These are phyloP conservation scores for Trichosporon sp. DNA, from an alignment of 1,284 basidiomycete genomes.

Conservation along the genomic window DNA sequence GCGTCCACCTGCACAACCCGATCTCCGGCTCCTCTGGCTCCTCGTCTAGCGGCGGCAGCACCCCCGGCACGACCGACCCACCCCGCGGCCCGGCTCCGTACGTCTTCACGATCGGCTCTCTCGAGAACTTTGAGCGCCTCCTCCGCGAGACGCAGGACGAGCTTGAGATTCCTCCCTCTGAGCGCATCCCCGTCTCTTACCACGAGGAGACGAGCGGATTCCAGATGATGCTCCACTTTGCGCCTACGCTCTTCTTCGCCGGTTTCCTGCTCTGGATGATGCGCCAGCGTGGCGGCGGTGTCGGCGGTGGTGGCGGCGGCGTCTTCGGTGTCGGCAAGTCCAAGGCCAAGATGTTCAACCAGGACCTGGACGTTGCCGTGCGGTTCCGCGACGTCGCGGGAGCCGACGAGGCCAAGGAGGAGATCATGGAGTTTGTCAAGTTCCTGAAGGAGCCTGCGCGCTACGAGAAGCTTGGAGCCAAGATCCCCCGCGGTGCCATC, in stretches of 20 bases:
- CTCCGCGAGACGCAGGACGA: conserved; percentile 92
- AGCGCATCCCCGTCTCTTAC: conserved; percentile 96
- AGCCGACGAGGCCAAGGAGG: conserved; percentile 99
- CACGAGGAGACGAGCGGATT: conserved; percentile 88
- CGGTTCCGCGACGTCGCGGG: conserved; percentile 96
- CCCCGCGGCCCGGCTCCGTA: conserved; percentile 62
- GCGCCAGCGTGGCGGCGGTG: conserved; percentile 69
- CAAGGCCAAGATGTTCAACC: conserved; percentile 93
- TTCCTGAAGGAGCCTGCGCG: conserved; percentile 95
- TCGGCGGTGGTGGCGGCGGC: conserved; percentile 64
- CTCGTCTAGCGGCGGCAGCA: conserved; percentile 31
- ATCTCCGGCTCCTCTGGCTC: conserved; percentile 33
- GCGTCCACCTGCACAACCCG: conserved; percentile 56
- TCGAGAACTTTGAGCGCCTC: conserved; percentile 94
- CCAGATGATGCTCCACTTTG: conserved; percentile 84
- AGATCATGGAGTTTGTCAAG: conserved; percentile 99
- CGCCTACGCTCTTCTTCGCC: conserved; percentile 87
- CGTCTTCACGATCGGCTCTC: conserved; percentile 95
- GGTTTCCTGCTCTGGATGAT: conserved; percentile 91
- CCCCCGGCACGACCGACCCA: conserved; percentile 41
- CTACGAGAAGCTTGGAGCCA: conserved; percentile 95
- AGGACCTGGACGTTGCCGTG: conserved; percentile 91
- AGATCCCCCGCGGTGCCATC: conserved; percentile 98
- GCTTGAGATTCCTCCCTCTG: conserved; percentile 84
- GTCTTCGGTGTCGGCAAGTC: conserved; percentile 98